Evolutionary conservation across 2,329 filamentous ascomycete species (phyloP), one percentile per base, ranked within the genome.

Genomic region (Colletotrichum acutatum): DNA sequence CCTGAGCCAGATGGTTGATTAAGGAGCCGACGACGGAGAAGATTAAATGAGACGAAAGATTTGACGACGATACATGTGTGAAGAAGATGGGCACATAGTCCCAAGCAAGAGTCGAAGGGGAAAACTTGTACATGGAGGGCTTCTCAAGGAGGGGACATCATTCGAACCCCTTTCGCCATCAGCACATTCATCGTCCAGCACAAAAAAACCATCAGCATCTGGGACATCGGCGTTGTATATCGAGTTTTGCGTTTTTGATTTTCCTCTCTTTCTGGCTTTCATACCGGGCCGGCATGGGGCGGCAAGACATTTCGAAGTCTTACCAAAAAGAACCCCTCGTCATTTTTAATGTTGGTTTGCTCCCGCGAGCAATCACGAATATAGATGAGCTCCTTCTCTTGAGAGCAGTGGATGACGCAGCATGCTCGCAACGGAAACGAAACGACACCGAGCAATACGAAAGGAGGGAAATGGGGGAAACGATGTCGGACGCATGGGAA

Each of bases 1-100:
- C 69, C 85, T 98, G 76, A 89, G 91, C 77, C 89, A 93, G 78
- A 84, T 90, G 80, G 85, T 84, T 67, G 62, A 68, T 70, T 74
- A 72, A 49, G 28, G 46, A 12, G 11, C 74, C 52, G 42, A 64
- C 42, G 28, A 52, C n/a, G 63, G 49, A 66, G 30, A 42, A 58
- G 53, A 46, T 49, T 54, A 12, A 28, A 57, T 28, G 54, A 57
- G 7, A 11, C 54, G 24, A 57, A 37, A 11, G 28, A 54, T 30
- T 42, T 26, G 62, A 66, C 32, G 30, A 46, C 56, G 64, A 49
- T 22, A 54, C 22, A 34, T 24, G 42, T 57, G 63, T 68, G 64
- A 60, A 75, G 28, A 62, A 28, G 66, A 65, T 57, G 66, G 61
- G 49, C 56, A 56, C 28, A 19, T 28, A 70, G 32, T 28, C 56